phyloP scores from a whole-genome alignment of 148 eudicot genomes.

The Rhododendron kiyosumense region DNA sequence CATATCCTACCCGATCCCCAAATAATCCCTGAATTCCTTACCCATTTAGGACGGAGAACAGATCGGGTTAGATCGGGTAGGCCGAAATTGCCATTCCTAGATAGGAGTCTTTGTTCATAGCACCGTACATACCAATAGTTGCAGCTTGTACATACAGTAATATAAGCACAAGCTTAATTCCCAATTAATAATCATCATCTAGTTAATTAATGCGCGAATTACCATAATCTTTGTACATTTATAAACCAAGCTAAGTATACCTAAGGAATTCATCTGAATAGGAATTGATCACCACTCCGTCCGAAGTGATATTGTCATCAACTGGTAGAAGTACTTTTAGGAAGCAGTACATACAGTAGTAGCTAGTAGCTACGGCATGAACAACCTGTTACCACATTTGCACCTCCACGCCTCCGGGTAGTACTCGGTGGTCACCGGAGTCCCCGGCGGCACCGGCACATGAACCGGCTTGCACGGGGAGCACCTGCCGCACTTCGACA shows the following conservation, averaged over 20 bases:
- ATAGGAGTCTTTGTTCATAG: too few relatives aligned
- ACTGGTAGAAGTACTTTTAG: not conserved
- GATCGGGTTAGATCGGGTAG: too few relatives aligned
- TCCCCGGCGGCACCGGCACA: conserved; percentile 53
- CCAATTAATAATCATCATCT: not conserved
- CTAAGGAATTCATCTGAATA: not conserved
- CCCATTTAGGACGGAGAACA: too few relatives aligned
- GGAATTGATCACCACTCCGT: not conserved
- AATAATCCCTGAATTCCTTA: too few relatives aligned
- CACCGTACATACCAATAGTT: too few relatives aligned
- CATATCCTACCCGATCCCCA: too few relatives aligned
- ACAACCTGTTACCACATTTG: conserved; percentile 56
- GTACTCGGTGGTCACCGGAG: conserved; percentile 51
- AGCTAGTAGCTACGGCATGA: conserved; percentile 33
- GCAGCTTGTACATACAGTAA: too few relatives aligned
- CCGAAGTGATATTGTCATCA: not conserved
- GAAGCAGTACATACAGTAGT: not conserved
- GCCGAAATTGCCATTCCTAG: too few relatives aligned
- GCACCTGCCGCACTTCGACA: conserved; percentile 53
- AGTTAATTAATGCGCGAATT: not conserved
- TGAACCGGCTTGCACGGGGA: conserved; percentile 57
- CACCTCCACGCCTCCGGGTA: conserved; percentile 78
- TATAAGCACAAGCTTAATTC: not conserved
- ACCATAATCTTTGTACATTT: not conserved
- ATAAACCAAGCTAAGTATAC: not conserved